Base-by-base conservation (phyloP, 2,329 filamentous ascomycete genomes). In the Xylariales sp. region DNA sequence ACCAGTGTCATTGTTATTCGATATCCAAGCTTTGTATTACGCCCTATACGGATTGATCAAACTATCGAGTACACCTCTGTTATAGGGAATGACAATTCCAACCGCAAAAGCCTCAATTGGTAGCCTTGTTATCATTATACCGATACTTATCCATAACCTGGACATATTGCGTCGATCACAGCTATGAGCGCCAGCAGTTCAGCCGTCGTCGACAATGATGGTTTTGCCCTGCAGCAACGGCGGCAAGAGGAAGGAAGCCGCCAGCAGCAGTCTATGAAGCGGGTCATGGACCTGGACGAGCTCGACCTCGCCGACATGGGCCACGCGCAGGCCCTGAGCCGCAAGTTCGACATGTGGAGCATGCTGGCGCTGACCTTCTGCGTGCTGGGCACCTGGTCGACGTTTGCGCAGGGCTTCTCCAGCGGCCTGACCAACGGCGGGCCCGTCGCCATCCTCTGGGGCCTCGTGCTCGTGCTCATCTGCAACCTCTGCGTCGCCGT, bases 341-440 rank as follows among this genome's bases (percentile, higher is more conserved):
- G 65, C 42, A 68, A 77, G 47, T 78, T 79, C 51, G 65, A 63
- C 51, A 54, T 69, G 6, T 70, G 66, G 68, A 76, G 72, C 53
- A 76, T 79, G 72, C 61, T 79, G 10, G 68, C 72, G 15, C 62
- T 79, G 15, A 70, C 74, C 19, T 76, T 79, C 42, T 74, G 67
- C 41, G 71, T 79, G 12, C 59, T 78, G 20, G 74, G 74, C 41
- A 78, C 75, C 5, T 79, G 74, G 64, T 72, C 71, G 1, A 77
- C 73, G 1, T 73, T 77, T 43, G 75, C 75, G 0, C 72, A 78
- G 49, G 67, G 64, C 29, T 57, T 72, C 6, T 62, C 61, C 40
- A 72, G 65, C 42, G 75, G 74, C 5, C 61, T 79, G 24, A 66
- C 62, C n/a, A 75, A 69, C 40, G 74, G 74, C 29, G 74, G 73